Percentiles rank a stretch among this genome's conserved stretches.
Evolutionary conservation across 2,329 filamentous ascomycete genomes (phyloP).

Genomic region (Keithomyces neogunnii): DNA sequence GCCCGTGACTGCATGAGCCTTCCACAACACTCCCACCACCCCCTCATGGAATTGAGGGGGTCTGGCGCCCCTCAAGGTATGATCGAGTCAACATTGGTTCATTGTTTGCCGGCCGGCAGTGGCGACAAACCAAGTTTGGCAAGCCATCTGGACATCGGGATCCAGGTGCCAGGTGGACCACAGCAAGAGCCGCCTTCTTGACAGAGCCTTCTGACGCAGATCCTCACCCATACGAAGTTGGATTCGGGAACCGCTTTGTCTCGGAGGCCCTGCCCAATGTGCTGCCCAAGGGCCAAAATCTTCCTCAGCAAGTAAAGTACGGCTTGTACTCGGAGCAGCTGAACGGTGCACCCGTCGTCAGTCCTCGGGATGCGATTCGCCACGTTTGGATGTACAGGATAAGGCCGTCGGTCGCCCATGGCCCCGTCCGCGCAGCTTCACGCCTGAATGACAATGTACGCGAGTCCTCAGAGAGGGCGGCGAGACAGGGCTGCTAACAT

Average conservation of each 20-base stretch:
- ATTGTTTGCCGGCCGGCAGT: too few species aligned
- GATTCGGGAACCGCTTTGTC: conserved; percentile 44
- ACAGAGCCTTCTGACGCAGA: conserved; percentile 17
- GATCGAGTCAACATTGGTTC: too few species aligned
- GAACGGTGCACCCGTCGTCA: conserved; percentile 30
- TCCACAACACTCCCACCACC: too few species aligned
- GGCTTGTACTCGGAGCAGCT: conserved; percentile 39
- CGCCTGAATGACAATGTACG: conserved; percentile 19
- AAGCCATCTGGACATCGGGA: too few species aligned
- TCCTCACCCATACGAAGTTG: conserved; percentile 46
- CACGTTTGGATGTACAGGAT: conserved; percentile 27
- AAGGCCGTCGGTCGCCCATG: conserved; percentile 24
- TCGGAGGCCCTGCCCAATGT: conserved; percentile 38
- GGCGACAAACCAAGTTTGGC: too few species aligned
- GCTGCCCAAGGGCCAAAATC: conserved; percentile 35
- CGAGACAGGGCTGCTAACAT: neutral
- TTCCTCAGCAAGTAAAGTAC: conserved; percentile 32
- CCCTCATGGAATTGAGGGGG: too few species aligned
- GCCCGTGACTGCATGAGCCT: too few species aligned
- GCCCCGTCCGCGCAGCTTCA: conserved; percentile 8
- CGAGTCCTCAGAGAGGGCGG: neutral
- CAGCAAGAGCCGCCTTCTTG: conserved; percentile 12
- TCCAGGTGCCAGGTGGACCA: conserved; percentile 3
- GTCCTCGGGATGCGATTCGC: conserved; percentile 19
- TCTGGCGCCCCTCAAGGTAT: too few species aligned